phyloP scores from a whole-genome alignment of 257 asterid genomes.

The Lycium ferocissimum region DNA sequence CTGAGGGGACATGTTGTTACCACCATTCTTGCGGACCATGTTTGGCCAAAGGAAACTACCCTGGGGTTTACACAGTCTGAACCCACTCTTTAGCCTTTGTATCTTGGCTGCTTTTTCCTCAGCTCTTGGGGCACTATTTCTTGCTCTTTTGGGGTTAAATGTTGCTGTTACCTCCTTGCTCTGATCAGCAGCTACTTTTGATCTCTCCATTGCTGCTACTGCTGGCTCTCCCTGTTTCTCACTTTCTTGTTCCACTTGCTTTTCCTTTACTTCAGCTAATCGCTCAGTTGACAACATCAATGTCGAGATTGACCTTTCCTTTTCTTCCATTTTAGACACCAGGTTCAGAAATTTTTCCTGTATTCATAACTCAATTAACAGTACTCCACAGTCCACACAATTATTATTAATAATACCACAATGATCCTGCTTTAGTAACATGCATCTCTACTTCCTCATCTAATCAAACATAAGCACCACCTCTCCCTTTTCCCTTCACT shows the following conservation, averaged over 20 bases:
- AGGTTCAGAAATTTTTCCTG: slow-evolving; percentile 65
- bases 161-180: slow-evolving; percentile 29
- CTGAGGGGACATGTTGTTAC: slow-evolving; percentile 42
- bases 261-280: slow-evolving; percentile 43
- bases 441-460: neutral
- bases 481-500: neutral
- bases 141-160: slow-evolving; percentile 22
- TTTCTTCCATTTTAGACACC: slow-evolving; percentile 42
- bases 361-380: slow-evolving; percentile 30
- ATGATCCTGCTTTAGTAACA: neutral
- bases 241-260: slow-evolving; percentile 31
- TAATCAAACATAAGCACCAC: neutral
- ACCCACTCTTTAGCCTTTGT: slow-evolving; percentile 93
- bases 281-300: slow-evolving; percentile 50
- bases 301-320: slow-evolving; percentile 46
- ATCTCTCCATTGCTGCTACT: slow-evolving; percentile 38
- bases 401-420: neutral
- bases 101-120: slow-evolving; percentile 87
- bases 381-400: neutral
- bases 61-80: slow-evolving; percentile 96
- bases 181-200: slow-evolving; percentile 37
- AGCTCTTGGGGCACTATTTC: slow-evolving; percentile 36
- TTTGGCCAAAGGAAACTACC: slow-evolving; percentile 97
- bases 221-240: slow-evolving; percentile 49
- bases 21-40: slow-evolving; percentile 58